These are phyloP conservation scores for Ramularia collo-cygni DNA, from an alignment of 2,329 filamentous ascomycete species.

Conservation along the genomic window DNA sequence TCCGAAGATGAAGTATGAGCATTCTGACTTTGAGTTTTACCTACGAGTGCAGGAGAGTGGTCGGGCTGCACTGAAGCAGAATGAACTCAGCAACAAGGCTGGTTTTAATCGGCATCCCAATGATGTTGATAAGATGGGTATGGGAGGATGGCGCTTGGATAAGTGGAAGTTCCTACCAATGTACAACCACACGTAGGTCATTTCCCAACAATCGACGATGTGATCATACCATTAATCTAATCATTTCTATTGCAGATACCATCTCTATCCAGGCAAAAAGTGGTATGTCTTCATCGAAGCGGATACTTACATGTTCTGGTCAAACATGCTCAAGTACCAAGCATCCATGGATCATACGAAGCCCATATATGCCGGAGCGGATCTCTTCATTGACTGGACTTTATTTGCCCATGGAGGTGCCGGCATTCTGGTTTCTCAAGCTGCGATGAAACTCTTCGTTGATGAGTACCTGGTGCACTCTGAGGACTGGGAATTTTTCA, in stretches of 20 bases:
- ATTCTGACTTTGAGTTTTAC: conserved; percentile 33
- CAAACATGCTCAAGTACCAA: conserved; percentile 38
- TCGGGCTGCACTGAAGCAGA: conserved; percentile 23
- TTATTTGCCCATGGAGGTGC: conserved; percentile 36
- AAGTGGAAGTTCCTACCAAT: conserved; percentile 51
- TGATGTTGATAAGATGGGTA: too few relatives aligned
- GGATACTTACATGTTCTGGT: conserved; percentile 50
- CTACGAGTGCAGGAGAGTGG: conserved; percentile 28
- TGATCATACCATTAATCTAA: too few relatives aligned
- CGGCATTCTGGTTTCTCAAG: conserved; percentile 36
- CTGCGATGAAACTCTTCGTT: conserved; percentile 29
- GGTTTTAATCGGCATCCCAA: too few relatives aligned
- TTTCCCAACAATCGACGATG: too few relatives aligned
- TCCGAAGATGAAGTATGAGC: conserved; percentile 23
- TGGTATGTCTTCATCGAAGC: conserved; percentile 56
- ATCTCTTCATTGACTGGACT: conserved; percentile 30
- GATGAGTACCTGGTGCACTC: conserved; percentile 36
- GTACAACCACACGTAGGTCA: too few relatives aligned
- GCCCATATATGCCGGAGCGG: conserved; percentile 37
- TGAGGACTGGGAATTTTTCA: conserved; percentile 22
- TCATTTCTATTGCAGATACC: too few relatives aligned
- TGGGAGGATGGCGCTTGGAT: conserved; percentile 29
- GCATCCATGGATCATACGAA: conserved; percentile 34
- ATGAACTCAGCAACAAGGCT: conserved; percentile 7
- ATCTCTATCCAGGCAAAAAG: conserved; percentile 39